A percentile compares a stretch with the other conserved stretches of the same genome.
Evolutionary conservation across 2,329 filamentous ascomycete species (phyloP).

Genomic region (Juglanconis sp.): DNA sequence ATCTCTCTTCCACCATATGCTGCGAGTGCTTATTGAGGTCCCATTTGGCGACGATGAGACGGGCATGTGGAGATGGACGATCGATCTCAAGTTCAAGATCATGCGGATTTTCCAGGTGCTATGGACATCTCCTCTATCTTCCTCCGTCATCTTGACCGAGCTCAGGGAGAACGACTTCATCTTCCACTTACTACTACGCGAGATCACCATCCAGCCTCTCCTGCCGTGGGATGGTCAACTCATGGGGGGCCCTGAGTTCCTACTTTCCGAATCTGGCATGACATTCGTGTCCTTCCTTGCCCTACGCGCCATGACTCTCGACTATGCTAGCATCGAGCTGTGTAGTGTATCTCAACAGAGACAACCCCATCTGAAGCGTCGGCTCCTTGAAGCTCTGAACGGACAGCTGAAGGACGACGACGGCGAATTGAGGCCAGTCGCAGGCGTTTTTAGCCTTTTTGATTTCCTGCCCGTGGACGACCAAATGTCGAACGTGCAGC

Average conservation of each 20-base stretch:
- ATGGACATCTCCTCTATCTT: conserved; percentile 80
- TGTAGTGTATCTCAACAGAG: conserved; percentile 71
- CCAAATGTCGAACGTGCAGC: conserved; percentile 43
- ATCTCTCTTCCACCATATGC: conserved; percentile 80
- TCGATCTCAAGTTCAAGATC: conserved; percentile 64
- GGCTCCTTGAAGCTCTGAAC: conserved; percentile 70
- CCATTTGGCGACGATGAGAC: conserved; percentile 59
- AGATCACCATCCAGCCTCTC: conserved; percentile 66
- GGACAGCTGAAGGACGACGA: conserved; percentile 68
- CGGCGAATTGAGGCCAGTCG: conserved; percentile 63
- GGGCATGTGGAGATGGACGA: conserved; percentile 64
- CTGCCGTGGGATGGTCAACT: conserved; percentile 71
- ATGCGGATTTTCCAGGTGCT: conserved; percentile 75
- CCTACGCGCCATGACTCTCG: conserved; percentile 72
- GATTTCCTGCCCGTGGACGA: conserved; percentile 70
- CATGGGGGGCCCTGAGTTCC: conserved; percentile 62
- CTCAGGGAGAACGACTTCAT: conserved; percentile 76
- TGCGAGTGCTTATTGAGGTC: conserved; percentile 68
- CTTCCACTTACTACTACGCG: conserved; percentile 70
- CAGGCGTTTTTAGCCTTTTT: conserved; percentile 86
- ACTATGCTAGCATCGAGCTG: conserved; percentile 83
- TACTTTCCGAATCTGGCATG: conserved; percentile 62
- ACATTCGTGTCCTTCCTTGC: conserved; percentile 76
- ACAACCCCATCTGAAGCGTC: conserved; percentile 66
- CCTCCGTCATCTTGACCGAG: conserved; percentile 70